phyloP scores from a whole-genome alignment of 331 rosid genomes.

The Quercus tomentella region DNA sequence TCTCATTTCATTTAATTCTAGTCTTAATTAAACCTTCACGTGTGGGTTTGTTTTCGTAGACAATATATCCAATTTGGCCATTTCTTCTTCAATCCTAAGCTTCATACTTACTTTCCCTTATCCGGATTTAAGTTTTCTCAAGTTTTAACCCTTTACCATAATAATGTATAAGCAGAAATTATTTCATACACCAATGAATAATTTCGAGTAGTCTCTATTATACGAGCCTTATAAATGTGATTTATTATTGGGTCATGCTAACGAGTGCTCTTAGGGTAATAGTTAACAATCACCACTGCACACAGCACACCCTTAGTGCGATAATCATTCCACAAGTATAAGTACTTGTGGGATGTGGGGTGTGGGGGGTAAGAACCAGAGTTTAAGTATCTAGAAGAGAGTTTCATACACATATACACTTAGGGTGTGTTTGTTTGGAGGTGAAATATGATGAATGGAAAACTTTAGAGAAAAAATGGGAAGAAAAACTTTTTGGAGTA shows the following conservation, averaged over 20 bases:
- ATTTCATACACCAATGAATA: too few species aligned
- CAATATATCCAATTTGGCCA: neutral
- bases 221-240: too few species aligned
- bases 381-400: rapidly evolving
- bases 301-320: rapidly evolving
- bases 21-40: conserved; percentile 15
- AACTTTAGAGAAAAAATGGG: too few species aligned
- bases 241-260: too few species aligned
- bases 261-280: too few species aligned
- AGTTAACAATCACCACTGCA: rapidly evolving
- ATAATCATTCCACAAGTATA: rapidly evolving
- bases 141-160: too few species aligned
- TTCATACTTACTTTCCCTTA: neutral
- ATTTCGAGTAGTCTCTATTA: too few species aligned
- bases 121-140: too few species aligned
- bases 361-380: rapidly evolving
- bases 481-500: too few species aligned
- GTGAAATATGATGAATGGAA: rapidly evolving
- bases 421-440: too few species aligned
- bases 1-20: neutral
- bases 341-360: rapidly evolving
- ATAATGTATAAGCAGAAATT: too few species aligned
- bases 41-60: neutral
- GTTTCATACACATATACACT: too few species aligned
- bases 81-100: neutral